Conservation (phyloP, 352 stramenopile genomes). For the Phytophthora macrochlamydospora region DNA sequence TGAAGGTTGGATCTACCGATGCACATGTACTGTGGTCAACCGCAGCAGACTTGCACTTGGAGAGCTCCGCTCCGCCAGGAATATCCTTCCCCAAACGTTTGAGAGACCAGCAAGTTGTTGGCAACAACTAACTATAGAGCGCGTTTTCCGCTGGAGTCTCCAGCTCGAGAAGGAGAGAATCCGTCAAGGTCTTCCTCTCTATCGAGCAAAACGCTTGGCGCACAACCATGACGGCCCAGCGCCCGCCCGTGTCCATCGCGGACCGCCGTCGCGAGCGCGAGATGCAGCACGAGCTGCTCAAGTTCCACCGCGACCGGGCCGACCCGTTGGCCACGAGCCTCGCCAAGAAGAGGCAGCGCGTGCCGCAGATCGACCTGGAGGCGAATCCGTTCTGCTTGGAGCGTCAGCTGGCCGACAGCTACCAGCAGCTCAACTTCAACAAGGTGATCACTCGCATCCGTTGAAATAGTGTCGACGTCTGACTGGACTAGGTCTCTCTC, state of each 20-base stretch:
- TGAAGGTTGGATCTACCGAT: too few species aligned
- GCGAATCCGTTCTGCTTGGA: slow-evolving; percentile 78
- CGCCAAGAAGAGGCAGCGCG: slow-evolving; percentile 66
- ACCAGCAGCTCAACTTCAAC: slow-evolving; percentile 78
- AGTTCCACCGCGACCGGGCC: slow-evolving; percentile 61
- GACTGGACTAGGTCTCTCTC: slow-evolving; percentile 8
- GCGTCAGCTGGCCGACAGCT: slow-evolving; percentile 76
- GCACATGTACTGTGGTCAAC: too few species aligned
- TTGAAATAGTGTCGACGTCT: slow-evolving; percentile 13
- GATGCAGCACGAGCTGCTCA: slow-evolving; percentile 76
- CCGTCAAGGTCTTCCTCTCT: slow-evolving; percentile 7
- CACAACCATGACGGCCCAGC: slow-evolving; percentile 16
- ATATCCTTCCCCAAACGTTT: slow-evolving; percentile 16
- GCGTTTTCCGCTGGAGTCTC: too few species aligned
- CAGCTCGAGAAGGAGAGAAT: not conserved
- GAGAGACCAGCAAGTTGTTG: too few species aligned
- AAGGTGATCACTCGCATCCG: slow-evolving; percentile 46
- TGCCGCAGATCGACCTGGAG: slow-evolving; percentile 62
- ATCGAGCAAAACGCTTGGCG: slow-evolving; percentile 4
- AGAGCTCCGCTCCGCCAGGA: slow-evolving; percentile 1
- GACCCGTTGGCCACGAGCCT: slow-evolving; percentile 53
- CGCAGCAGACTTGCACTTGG: too few species aligned
- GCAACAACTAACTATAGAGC: slow-evolving; percentile 5
- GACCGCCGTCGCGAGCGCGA: slow-evolving; percentile 53
- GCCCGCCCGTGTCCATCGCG: slow-evolving; percentile 17